These are phyloP conservation scores for Neoboletus brunneissimus DNA, from an alignment of 768 basidiomycete species.

Conservation along the genomic window DNA sequence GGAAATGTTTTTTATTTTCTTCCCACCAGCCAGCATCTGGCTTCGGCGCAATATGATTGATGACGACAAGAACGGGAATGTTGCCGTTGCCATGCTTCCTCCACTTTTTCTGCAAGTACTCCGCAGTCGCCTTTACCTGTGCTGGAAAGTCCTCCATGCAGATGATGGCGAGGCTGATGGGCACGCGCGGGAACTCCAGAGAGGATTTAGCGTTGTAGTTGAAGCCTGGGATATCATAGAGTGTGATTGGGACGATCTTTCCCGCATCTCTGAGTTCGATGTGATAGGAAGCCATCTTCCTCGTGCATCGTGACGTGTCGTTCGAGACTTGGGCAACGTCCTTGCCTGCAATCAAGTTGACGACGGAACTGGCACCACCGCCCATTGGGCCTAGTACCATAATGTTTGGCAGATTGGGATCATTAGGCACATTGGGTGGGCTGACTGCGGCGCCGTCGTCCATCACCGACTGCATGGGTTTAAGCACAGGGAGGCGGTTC, in stretches of 20 bases:
- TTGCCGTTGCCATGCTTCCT: slow-evolving; percentile 13
- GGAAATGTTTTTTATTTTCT: slow-evolving; percentile 21
- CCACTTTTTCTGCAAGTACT: slow-evolving; percentile 19
- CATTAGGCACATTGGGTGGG: neutral
- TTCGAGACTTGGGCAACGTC: slow-evolving; percentile 20
- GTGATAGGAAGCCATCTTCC: slow-evolving; percentile 11
- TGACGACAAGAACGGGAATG: slow-evolving; percentile 19
- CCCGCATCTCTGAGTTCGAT: slow-evolving; percentile 12
- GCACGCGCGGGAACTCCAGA: slow-evolving; percentile 18
- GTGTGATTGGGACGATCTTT: slow-evolving; percentile 11
- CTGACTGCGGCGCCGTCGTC: neutral
- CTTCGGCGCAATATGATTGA: slow-evolving; percentile 20
- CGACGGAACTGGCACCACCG: slow-evolving; percentile 28
- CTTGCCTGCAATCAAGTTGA: slow-evolving; percentile 30
- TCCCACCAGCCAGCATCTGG: slow-evolving; percentile 23
- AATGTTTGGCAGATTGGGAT: slow-evolving; percentile 17
- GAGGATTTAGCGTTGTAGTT: slow-evolving; percentile 18
- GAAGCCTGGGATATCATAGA: slow-evolving; percentile 27
- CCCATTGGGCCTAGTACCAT: slow-evolving; percentile 27
- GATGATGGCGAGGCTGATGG: slow-evolving; percentile 22
- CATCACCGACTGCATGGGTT: slow-evolving; percentile 5
- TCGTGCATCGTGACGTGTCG: slow-evolving; percentile 18
- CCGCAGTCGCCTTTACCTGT: slow-evolving; percentile 21
- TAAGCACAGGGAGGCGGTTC: slow-evolving; percentile 1
- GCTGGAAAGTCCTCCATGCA: slow-evolving; percentile 21